Evolutionary conservation across 164 flowering plant species (phyloP), one percentile per base, ranked within the genome.

Genomic region (Malania oleifera): DNA sequence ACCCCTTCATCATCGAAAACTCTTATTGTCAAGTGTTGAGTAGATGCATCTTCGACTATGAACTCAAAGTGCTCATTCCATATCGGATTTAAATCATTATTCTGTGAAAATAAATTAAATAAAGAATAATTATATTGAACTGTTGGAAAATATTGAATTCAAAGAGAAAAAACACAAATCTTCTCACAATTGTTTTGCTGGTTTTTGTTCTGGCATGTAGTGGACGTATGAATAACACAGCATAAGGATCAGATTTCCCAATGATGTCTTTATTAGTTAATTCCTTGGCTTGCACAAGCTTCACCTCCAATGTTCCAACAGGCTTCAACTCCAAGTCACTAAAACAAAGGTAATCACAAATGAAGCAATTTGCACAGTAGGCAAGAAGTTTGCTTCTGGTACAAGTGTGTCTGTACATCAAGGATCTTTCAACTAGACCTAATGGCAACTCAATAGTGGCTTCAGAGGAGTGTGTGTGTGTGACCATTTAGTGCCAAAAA

Each of bases 1-100:
- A 95, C 20, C 14, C 99, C 99, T 74, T 95, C 99, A 67, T 84
- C 82, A 64, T 95, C 99, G 70, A 57, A 91, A 47, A 95, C 52
- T 69, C 80, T 91, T 25, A 91, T 85, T 15, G 73, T 75, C 83
- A 95, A 77, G 70, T 84, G 84, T 65, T 95, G 99, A 41, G 99
- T 91, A 50, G 93, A 72, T 37, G 65, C 75, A 78, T 95, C 99
- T 75, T 95, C 99, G 37, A 95, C 84, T 31, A 79, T 62, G 69
- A 91, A 95, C 56, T 91, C 96, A 57, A 80, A 95, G 77, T 95
- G 96, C 61, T 95, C 97, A 64, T 95, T 95, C 99, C 99, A 95
- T 34, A 95, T 67, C 40, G 99, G 99, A 73, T 91, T 89, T 72
- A 95, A 67, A 45, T 95, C 81, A 61, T 95, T 95, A 76, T 75